A percentile compares a stretch with the other conserved stretches of the same genome.
These are phyloP conservation scores for Proteromonas lacertae DNA, from an alignment of 352 stramenopile species.

Conservation along the genomic window DNA sequence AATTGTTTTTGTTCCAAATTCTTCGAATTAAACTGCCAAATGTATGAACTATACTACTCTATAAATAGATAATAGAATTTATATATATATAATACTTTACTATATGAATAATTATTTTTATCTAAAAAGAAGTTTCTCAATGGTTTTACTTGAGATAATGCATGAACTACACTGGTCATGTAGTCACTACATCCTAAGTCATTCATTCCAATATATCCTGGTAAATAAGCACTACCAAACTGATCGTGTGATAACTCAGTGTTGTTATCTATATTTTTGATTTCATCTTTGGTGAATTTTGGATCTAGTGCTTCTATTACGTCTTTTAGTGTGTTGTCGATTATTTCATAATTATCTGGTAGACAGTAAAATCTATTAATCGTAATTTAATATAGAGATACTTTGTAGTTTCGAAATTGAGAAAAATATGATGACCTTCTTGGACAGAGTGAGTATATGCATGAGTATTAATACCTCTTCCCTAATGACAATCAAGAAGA, in stretches of 20 bases:
- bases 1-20: constrained; percentile 83
- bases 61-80: neutral
- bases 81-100: constrained; percentile 2
- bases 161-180: constrained; percentile 77
- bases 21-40: constrained; percentile 83
- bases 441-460: constrained; percentile 86
- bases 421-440: constrained; percentile 77
- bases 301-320: constrained; percentile 68
- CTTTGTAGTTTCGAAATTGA: constrained; percentile 69
- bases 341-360: constrained; percentile 90
- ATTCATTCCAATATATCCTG: constrained; percentile 83
- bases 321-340: constrained; percentile 63
- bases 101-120: constrained; percentile 16
- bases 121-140: constrained; percentile 78
- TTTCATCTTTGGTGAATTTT: constrained; percentile 30
- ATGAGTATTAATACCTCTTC: constrained; percentile 37
- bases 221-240: constrained; percentile 76
- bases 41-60: constrained; percentile 26
- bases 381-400: too few relatives aligned
- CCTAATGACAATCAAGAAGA: constrained; percentile 38
- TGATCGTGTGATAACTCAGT: constrained; percentile 55
- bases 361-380: constrained; percentile 80
- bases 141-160: constrained; percentile 61
- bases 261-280: constrained; percentile 52
- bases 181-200: constrained; percentile 90